Evolutionary conservation across 192 early-diverging fungal genomes (phyloP).

Genomic region (Glomus cerebriforme): DNA sequence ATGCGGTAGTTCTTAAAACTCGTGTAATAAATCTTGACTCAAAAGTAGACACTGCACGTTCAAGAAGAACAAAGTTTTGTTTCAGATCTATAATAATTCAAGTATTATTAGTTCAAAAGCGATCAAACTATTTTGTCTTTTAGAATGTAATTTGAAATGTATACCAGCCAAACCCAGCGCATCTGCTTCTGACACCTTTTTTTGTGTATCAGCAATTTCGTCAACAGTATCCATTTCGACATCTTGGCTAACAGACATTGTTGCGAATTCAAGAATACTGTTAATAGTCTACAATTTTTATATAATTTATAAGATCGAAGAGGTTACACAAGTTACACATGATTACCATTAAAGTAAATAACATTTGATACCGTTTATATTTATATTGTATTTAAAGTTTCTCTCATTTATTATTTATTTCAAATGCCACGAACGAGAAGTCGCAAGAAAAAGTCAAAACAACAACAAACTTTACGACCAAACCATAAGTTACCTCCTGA

Average conservation of each 20-base stretch:
- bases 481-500: conserved; percentile 21
- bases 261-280: neutral
- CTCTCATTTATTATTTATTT: neutral
- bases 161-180: conserved; percentile 24
- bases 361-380: no score
- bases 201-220: conserved; percentile 4
- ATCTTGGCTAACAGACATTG: conserved; percentile 9
- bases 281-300: no score
- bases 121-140: no score
- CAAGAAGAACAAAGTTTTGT: conserved; percentile 81
- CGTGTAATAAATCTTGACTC: conserved; percentile 89
- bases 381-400: neutral
- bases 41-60: conserved; percentile 77
- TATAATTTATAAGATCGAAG: no score
- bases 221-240: conserved; percentile 22
- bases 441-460: conserved; percentile 10
- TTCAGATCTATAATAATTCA: conserved; percentile 70
- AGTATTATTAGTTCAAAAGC: neutral
- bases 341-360: no score
- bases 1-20: conserved; percentile 78
- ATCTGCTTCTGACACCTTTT: conserved; percentile 16
- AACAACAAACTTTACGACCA: conserved; percentile 1
- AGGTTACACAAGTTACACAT: no score
- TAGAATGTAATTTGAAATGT: neutral
- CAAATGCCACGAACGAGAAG: conserved; percentile 1